These are phyloP conservation scores for Diaporthe sp. DNA, from an alignment of 2,329 filamentous ascomycete genomes.

Conservation along the genomic window DNA sequence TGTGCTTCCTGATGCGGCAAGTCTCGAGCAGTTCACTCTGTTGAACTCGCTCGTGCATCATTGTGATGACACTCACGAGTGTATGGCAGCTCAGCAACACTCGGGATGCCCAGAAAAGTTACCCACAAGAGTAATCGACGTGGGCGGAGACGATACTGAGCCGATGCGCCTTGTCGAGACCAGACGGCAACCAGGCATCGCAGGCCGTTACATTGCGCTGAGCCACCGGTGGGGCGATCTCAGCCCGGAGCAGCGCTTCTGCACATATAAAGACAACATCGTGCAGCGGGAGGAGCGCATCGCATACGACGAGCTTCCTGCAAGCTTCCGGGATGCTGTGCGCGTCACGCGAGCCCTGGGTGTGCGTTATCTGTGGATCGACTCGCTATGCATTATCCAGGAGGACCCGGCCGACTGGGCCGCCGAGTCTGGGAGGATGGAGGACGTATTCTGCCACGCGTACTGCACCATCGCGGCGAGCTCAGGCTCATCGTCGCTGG, in stretches of 20 bases:
- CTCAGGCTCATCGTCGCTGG: constrained; percentile 28
- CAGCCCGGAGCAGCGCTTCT: constrained; percentile 44
- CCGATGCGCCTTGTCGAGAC: constrained; percentile 25
- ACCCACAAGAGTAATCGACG: constrained; percentile 39
- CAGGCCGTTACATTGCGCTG: constrained; percentile 37
- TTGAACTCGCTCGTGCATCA: neutral
- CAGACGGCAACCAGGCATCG: neutral
- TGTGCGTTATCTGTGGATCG: constrained; percentile 40
- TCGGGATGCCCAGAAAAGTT: neutral
- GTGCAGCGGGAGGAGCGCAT: constrained; percentile 1
- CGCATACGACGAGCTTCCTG: constrained; percentile 8
- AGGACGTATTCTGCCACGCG: constrained; percentile 40
- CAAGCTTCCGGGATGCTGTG: constrained; percentile 35
- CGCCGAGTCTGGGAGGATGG: constrained; percentile 40
- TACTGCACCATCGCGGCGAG: constrained; percentile 42
- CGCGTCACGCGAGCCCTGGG: constrained; percentile 27
- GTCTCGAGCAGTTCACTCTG: neutral
- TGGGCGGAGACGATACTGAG: constrained; percentile 10
- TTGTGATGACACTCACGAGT: neutral
- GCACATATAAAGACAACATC: constrained; percentile 31
- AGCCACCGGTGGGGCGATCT: constrained; percentile 40
- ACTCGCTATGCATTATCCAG: constrained; percentile 42
- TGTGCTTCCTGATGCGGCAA: neutral
- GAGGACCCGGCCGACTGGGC: constrained; percentile 38
- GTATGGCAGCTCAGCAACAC: neutral